A percentile compares a stretch with the other conserved stretches of the same genome.
Evolutionary conservation across 345 rosid species (phyloP).

Genomic region (Eucalyptus erythrocorys): DNA sequence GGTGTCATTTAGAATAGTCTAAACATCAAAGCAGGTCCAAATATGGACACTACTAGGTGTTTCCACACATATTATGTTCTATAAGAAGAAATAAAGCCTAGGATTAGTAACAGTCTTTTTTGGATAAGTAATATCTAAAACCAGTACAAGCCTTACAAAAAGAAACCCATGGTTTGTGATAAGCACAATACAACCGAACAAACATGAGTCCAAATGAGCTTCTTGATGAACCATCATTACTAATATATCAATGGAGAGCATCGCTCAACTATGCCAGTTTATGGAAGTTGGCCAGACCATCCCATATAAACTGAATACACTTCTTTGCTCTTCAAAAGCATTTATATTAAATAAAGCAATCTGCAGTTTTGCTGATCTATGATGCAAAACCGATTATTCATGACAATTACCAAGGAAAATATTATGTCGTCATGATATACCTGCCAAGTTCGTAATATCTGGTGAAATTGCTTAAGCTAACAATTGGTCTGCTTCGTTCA

Average conservation of each 20-base stretch:
- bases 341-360: neutral
- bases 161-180: neutral
- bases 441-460: neutral
- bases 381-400: neutral
- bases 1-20: neutral
- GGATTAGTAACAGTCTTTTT: neutral
- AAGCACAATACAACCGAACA: neutral
- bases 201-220: neutral
- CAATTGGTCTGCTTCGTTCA: neutral
- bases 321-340: neutral
- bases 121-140: neutral
- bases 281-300: neutral
- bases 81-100: neutral
- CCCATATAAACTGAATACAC: neutral
- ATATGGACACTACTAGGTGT: neutral
- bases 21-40: neutral
- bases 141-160: neutral
- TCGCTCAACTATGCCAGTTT: neutral
- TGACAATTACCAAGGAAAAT: neutral
- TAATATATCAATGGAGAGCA: neutral
- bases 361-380: neutral
- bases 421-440: neutral
- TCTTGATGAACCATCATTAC: neutral
- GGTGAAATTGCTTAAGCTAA: neutral
- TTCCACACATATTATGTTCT: neutral